These are phyloP conservation scores for Luffa aegyptiaca DNA, from an alignment of 306 rosid species.

Conservation along the genomic window DNA sequence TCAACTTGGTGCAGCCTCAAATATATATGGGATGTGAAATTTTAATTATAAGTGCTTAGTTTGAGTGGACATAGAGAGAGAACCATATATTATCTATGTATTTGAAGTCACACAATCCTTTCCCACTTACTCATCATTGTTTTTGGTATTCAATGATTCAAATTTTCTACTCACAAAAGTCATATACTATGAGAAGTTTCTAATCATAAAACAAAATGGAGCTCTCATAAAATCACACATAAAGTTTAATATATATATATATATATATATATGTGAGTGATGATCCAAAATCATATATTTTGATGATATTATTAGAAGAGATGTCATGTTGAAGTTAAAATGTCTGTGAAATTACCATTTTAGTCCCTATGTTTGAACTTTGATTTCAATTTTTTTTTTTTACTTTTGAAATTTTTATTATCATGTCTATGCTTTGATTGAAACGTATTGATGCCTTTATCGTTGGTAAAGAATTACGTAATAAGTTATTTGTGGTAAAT, in stretches of 20 bases:
- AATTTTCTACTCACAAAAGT: neutral
- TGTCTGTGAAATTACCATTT: neutral
- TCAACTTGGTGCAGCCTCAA: neutral
- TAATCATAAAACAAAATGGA: neutral
- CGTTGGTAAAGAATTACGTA: too few relatives aligned
- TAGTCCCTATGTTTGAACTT: neutral
- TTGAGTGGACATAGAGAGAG: neutral
- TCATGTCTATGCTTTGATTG: neutral
- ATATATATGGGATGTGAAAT: neutral
- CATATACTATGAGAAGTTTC: neutral
- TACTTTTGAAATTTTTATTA: neutral
- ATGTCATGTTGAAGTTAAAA: neutral
- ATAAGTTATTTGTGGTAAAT: neutral
- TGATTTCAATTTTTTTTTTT: neutral
- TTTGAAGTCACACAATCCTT: neutral
- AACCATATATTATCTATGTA: neutral
- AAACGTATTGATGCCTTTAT: neutral
- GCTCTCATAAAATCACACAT: neutral
- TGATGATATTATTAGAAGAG: neutral
- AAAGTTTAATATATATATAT: too few relatives aligned
- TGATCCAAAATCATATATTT: neutral
- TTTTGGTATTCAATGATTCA: neutral
- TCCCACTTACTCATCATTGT: slow-evolving; percentile 9
- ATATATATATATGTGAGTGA: neutral
- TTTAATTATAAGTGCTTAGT: neutral